A percentile compares a stretch with the other conserved stretches of the same genome.
Conservation (phyloP, 306 rosid genomes). For the Vachellia collinsii region DNA sequence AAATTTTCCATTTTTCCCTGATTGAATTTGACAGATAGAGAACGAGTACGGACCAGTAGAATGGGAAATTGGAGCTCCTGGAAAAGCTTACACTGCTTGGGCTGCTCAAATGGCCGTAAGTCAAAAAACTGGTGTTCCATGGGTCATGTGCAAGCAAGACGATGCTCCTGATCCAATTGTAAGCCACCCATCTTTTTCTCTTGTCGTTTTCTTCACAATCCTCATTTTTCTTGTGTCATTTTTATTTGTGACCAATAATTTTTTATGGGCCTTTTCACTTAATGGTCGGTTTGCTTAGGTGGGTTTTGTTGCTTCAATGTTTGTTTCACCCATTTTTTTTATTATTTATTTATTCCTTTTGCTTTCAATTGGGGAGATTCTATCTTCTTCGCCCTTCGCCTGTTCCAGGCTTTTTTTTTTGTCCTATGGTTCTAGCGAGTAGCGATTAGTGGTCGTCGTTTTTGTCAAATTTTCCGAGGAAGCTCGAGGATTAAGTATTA, state of each 20-base stretch:
- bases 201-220: slow-evolving; percentile 28
- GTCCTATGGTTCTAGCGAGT: background rate
- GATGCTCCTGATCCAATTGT: slow-evolving; percentile 95
- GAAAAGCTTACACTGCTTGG: slow-evolving; percentile 78
- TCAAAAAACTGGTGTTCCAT: slow-evolving; percentile 76
- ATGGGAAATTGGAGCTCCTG: slow-evolving; percentile 68
- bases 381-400: background rate
- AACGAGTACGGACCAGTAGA: slow-evolving; percentile 78
- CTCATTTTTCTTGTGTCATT: slow-evolving; percentile 10
- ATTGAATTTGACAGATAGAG: slow-evolving; percentile 66
- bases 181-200: slow-evolving; percentile 19
- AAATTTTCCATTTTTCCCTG: background rate
- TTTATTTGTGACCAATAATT: slow-evolving; percentile 32
- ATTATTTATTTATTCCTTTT: slow-evolving; percentile 7
- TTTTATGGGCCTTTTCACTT: slow-evolving; percentile 51
- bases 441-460: background rate
- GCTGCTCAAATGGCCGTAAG: slow-evolving; percentile 87
- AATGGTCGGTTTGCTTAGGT: slow-evolving; percentile 29
- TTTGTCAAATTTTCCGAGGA: background rate
- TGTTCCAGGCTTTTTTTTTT: slow-evolving; percentile 7
- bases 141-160: slow-evolving; percentile 92
- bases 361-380: slow-evolving; percentile 14
- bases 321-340: background rate
- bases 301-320: slow-evolving; percentile 31
- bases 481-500: slow-evolving; percentile 24